Evolutionary conservation across 73 alveolate genomes (phyloP).

Genomic region (Paramecium sonneborni): DNA sequence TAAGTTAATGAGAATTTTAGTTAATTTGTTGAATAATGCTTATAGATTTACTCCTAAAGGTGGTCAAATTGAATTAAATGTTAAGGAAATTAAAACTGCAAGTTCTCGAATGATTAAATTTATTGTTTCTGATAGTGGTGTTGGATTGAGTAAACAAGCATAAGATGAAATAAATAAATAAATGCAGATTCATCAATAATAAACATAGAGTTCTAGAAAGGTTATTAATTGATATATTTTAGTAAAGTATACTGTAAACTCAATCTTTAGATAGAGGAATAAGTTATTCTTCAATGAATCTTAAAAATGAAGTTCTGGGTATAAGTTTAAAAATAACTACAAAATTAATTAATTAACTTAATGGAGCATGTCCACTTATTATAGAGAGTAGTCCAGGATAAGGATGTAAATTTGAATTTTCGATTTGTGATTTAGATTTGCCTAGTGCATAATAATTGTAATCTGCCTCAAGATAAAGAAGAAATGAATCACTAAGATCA

Average conservation of each 20-base stretch:
- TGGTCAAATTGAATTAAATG: neutral
- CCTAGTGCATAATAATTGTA: neutral
- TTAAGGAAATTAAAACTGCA: neutral
- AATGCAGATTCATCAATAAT: neutral
- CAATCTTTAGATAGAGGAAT: neutral
- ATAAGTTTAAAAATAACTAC: slow-evolving; percentile 39
- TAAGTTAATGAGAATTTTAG: slow-evolving; percentile 16
- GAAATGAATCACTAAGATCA: neutral
- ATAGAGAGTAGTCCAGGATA: slow-evolving; percentile 6
- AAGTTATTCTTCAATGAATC: neutral
- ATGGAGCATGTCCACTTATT: neutral
- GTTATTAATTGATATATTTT: neutral
- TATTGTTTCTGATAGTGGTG: neutral
- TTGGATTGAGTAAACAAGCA: neutral
- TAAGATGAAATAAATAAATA: neutral
- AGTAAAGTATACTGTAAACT: neutral
- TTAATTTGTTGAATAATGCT: slow-evolving; percentile 34
- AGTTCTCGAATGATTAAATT: neutral
- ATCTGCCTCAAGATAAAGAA: neutral
- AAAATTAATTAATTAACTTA: neutral
- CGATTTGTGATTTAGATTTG: slow-evolving; percentile 30
- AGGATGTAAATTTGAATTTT: neutral
- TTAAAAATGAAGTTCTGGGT: slow-evolving; percentile 14
- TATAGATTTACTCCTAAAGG: slow-evolving; percentile 42
- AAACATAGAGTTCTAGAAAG: neutral